Conservation (phyloP, 441 rosid genomes). For the Iberis amara region DNA sequence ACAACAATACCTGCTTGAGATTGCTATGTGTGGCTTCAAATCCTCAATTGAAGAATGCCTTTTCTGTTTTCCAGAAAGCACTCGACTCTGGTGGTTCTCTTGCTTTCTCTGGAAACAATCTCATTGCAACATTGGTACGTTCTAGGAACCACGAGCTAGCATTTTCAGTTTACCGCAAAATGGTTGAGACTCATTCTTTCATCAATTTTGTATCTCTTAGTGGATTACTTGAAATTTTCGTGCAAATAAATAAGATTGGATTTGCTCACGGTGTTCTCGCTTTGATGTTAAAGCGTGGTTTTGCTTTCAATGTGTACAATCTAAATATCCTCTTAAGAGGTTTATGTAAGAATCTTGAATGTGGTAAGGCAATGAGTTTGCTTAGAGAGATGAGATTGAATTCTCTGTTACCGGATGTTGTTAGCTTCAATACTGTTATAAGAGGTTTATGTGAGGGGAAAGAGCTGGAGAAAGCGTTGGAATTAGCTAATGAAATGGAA, state of each 20-base stretch:
- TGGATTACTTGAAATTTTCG: constrained; percentile 49
- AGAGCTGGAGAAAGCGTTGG: constrained; percentile 34
- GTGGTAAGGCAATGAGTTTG: constrained; percentile 35
- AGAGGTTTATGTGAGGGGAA: constrained; percentile 40
- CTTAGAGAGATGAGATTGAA: constrained; percentile 33
- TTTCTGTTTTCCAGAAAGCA: constrained; percentile 39
- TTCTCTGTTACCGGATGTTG: constrained; percentile 31
- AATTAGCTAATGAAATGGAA: constrained; percentile 36
- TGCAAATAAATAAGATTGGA: constrained; percentile 31
- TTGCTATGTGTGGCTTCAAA: constrained; percentile 36
- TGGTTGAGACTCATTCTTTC: constrained; percentile 33
- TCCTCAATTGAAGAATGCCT: constrained; percentile 35
- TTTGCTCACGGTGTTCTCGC: constrained; percentile 46
- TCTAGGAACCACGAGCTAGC: constrained; percentile 46
- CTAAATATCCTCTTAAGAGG: constrained; percentile 51
- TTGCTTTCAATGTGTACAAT: constrained; percentile 34
- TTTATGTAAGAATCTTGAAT: constrained; percentile 39
- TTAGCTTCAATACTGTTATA: constrained; percentile 38
- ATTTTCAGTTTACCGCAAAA: constrained; percentile 39
- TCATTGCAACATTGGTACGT: constrained; percentile 45
- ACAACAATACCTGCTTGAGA: constrained; percentile 32
- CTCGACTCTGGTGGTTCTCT: constrained; percentile 34
- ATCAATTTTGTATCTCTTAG: constrained; percentile 46
- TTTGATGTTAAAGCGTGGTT: constrained; percentile 56
- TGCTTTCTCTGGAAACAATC: constrained; percentile 37